Base-by-base conservation (phyloP, 257 asterid genomes). In the Voacanga thouarsii region DNA sequence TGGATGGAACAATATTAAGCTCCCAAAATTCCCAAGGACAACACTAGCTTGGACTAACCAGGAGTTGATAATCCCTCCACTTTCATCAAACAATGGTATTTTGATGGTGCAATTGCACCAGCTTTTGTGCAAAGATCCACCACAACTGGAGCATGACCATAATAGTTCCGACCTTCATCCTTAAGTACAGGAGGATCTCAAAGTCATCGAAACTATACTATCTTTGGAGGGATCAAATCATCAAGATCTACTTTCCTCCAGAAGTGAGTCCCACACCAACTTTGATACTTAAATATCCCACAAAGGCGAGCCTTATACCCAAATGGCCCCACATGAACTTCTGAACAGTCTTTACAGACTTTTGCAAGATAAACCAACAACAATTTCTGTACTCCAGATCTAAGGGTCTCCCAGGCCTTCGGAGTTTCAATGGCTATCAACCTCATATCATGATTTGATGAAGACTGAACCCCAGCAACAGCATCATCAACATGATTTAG, bases 71-170 rank as follows among this genome's bases (percentile, higher is more conserved):
- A 68, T 63, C 99, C 98, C 50, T 89, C 90, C 66, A 77, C 1
- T 82, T 95, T 95, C 98, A 95, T 93, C 92, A 88, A 85, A 77
- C 92, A 87, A 78, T 77, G 79, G 85, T 95, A 95, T 77, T 91
- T 89, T 14, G 86, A 60, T 0, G 98, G 97, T 41, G 88, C 91
- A 82, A 88, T 19, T 33, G 91, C 89, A 72, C 98, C 99, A 70
- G 88, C 96, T 88, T 89, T 93, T 45, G 93, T 83, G 84, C 98
- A 95, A 24, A 95, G 83, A 87, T 90, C 96, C 76, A 95, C 93
- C 68, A 95, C 94, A 11, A 90, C 98, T 0, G 98, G 98, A 6
- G 94, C 94, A 65, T 81, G 98, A 1, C 99, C 98, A 33, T 95
- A 93, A 75, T 81, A 91, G n/a, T 70, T 75, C 12, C 98, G 91